Conservation (phyloP, 2,329 filamentous ascomycete genomes). For the Colletotrichum liriopes region DNA sequence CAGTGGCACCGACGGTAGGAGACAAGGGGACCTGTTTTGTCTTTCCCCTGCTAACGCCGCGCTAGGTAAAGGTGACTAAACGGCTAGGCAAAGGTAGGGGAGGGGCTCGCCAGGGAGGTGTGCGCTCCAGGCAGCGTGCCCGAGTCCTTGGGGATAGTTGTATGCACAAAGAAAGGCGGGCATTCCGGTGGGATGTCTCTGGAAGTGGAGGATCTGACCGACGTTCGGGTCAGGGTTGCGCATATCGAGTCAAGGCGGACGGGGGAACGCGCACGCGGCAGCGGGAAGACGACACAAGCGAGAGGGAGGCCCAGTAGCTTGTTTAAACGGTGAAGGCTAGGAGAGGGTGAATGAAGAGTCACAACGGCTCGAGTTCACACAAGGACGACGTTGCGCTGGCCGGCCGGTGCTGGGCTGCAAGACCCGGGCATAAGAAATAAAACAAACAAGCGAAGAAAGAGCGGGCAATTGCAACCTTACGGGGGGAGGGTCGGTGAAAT, state of each 20-base stretch:
- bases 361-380: neutral
- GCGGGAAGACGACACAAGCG: neutral
- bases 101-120: constrained; percentile 1
- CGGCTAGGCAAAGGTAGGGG: neutral
- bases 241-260: constrained; percentile 26
- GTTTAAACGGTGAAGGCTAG: neutral
- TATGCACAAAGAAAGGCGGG: constrained; percentile 1
- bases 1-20: constrained; percentile 25
- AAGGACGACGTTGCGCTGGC: neutral
- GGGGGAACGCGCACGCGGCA: neutral
- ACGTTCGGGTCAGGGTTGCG: constrained; percentile 28
- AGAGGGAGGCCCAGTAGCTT: constrained; percentile 5
- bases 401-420: neutral
- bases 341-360: neutral
- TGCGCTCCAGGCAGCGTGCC: neutral
- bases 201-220: constrained; percentile 14
- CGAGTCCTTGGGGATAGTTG: neutral
- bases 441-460: constrained; percentile 3
- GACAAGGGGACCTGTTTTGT: constrained; percentile 15
- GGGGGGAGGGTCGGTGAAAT: constrained; percentile 18
- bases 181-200: constrained; percentile 24
- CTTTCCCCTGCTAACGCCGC: constrained; percentile 19
- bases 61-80: neutral
- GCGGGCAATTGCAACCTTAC: constrained; percentile 13
- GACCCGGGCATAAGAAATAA: neutral